Base-by-base conservation (phyloP, 257 asterid genomes). In the Galeopsis tetrahit region DNA sequence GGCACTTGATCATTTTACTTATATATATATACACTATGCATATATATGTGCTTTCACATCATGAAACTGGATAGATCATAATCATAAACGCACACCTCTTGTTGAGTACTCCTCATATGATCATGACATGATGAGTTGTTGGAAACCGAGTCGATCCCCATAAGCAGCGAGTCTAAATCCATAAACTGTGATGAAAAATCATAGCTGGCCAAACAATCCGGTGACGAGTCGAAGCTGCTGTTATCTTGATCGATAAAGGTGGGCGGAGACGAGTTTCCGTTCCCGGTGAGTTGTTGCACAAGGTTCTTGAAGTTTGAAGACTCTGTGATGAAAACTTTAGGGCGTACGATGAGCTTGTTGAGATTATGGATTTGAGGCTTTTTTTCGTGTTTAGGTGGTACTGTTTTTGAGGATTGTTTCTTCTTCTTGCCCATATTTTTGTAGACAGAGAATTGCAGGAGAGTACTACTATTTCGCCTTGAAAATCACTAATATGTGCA, bases 301-400 rank as follows among this genome's bases (percentile, higher is more conserved):
- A 84, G 89, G n/a, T 13, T 79, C 69, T 82, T 84, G 89, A 84
- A 82, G 62, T 79, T 84, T 55, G 89, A 79, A 1, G 86, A 72
- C 53, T 82, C 77, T 2, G 85, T 82, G 75, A 84, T 84, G 81
- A 68, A 84, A 13, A 84, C 89, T 61, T 79, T 82, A 62, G 89
- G 86, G 38, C 63, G 36, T 9, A 75, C 10, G 14, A 69, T 74
- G 28, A 21, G 28, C 78, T 79, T 82, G 79, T 72, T 59, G 43
- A 72, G 17, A 7, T 33, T 71, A 59, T 67, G 73, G 69, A 63
- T 32, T 15, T 71, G 73, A 14, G 68, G 79, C 40, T 78, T 75
- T 21, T 81, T 81, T 6, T 65, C 70, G 5, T 73, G 75, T 43
- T 70, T 81, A 1, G 80, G 68, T 0, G 78, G 66, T 14, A 39